Evolutionary conservation across 1,284 basidiomycete species (phyloP).

Genomic region (Rhodotorula sp.): DNA sequence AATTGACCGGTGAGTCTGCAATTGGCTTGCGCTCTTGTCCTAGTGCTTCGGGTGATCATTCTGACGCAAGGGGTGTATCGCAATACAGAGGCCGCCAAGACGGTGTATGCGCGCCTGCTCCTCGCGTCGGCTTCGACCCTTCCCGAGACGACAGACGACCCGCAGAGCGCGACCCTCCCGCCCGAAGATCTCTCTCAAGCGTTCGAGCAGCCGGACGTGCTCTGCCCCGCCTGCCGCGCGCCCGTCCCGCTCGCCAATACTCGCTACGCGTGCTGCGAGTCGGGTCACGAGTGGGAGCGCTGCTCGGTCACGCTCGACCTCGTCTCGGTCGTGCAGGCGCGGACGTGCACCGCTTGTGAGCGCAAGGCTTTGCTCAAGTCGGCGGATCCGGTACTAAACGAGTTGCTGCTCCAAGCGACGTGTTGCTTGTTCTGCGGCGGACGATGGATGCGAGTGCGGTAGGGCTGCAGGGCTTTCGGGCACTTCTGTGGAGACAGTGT

Average conservation of each 20-base stretch:
- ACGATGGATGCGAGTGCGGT: slow-evolving; percentile 30
- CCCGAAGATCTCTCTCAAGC: slow-evolving; percentile 16
- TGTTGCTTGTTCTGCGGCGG: slow-evolving; percentile 33
- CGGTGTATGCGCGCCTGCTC: slow-evolving; percentile 15
- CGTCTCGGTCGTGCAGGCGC: slow-evolving; percentile 19
- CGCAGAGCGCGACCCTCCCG: neutral
- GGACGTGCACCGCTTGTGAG: slow-evolving; percentile 29
- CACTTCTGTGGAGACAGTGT: neutral
- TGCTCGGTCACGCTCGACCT: slow-evolving; percentile 33
- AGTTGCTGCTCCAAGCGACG: slow-evolving; percentile 16
- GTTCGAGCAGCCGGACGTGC: slow-evolving; percentile 6
- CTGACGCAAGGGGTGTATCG: no score
- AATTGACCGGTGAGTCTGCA: neutral
- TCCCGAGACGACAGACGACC: neutral
- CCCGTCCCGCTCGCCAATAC: slow-evolving; percentile 17
- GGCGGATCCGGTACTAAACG: neutral
- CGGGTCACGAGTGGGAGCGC: slow-evolving; percentile 35
- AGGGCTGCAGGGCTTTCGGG: neutral
- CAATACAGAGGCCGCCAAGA: slow-evolving; percentile 2
- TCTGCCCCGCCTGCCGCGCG: slow-evolving; percentile 26
- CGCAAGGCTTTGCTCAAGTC: slow-evolving; percentile 25
- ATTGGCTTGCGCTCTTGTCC: no score
- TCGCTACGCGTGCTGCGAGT: slow-evolving; percentile 15
- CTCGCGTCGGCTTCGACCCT: slow-evolving; percentile 26
- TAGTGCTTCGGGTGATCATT: no score